Evolutionary conservation across 495 filamentous ascomycete species (phyloP), one percentile per base, ranked within the genome.

Genomic region (Aspergillus sclerotiicarbonarius): DNA sequence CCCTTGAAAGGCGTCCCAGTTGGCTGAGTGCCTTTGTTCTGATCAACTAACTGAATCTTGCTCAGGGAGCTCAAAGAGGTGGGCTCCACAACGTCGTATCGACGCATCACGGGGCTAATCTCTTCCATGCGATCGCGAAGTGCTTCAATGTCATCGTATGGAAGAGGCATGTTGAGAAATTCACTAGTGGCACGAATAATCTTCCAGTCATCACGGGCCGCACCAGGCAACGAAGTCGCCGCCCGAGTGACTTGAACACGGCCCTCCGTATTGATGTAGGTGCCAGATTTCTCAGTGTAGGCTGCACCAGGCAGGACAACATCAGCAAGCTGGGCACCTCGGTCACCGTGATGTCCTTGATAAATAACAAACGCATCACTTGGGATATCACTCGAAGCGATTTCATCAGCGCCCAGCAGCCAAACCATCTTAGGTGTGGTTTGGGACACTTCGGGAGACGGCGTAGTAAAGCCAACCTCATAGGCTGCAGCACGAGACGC

Each of bases 251-350:
- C 87, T 76, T 98, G 94, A 13, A 91, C 90, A 59, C 94, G 88
- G 43, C 94, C 94, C 72, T 98, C 94, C 9, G 94, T 98, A 82
- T 98, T 98, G 75, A 98, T 82, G 60, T 93, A 98, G 13, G 94
- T 98, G 30, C 85, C 94, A n/a, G 87, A 82, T 78, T 98, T 98
- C 79, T 98, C 94, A 12, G 93, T 97, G 76, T 96, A 98, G 4
- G 94, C 91, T 16, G 91, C 91, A 54, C 91, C 92, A 29, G 94
- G 94, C 18, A 98, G 87, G 61, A 98, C 86, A 60, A 98, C 85
- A 67, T 98, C 93, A 13, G 94, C 94, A 60, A 95, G 80, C 73
- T 95, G 87, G 35, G 94, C 95, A 53, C 93, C 95, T 35, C 83
- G 80, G 77, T 98, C 94, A 70, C 94, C 94, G 68, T 98, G 94